phyloP scores from a whole-genome alignment of 2,329 filamentous ascomycete genomes.

The Teratosphaeria nubilosa region DNA sequence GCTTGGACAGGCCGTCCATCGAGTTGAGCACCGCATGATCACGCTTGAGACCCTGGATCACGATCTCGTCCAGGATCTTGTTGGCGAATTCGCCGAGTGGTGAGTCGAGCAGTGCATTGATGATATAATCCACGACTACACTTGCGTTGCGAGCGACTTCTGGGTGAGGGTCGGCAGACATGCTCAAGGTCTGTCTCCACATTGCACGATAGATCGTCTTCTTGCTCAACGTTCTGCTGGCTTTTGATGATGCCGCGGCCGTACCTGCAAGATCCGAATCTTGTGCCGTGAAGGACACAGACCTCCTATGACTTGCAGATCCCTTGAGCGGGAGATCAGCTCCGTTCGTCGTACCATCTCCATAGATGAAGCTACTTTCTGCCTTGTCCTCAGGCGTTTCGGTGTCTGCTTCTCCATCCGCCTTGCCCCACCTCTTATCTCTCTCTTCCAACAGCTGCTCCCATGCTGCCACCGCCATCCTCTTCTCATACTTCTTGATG shows the following conservation, averaged over 20 bases:
- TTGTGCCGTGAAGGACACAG: slow-evolving; percentile 2
- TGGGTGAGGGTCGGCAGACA: slow-evolving; percentile 89
- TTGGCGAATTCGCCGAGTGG: slow-evolving; percentile 62
- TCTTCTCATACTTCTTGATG: slow-evolving; percentile 78
- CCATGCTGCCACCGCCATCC: slow-evolving; percentile 83
- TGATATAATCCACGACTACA: slow-evolving; percentile 76
- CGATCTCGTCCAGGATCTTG: slow-evolving; percentile 62
- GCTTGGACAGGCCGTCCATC: slow-evolving; percentile 16
- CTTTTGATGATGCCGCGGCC: neutral
- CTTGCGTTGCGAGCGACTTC: slow-evolving; percentile 81
- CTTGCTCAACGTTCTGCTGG: slow-evolving; percentile 48
- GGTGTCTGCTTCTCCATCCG: slow-evolving; percentile 8
- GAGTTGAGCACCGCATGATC: slow-evolving; percentile 18
- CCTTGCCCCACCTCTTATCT: slow-evolving; percentile 18
- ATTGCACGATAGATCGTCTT: slow-evolving; percentile 88
- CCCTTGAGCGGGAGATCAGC: neutral
- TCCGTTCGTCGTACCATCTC: neutral
- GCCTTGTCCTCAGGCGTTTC: slow-evolving; percentile 2
- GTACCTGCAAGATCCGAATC: neutral
- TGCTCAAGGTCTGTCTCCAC: slow-evolving; percentile 85
- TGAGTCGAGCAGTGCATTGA: slow-evolving; percentile 68
- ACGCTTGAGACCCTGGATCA: slow-evolving; percentile 15
- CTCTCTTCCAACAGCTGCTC: slow-evolving; percentile 77
- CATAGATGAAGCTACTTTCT: neutral
- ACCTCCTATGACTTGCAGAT: neutral